Base-by-base conservation (phyloP, 2,329 filamentous ascomycete genomes). In the Zelopaecilomyces penicillatus region DNA sequence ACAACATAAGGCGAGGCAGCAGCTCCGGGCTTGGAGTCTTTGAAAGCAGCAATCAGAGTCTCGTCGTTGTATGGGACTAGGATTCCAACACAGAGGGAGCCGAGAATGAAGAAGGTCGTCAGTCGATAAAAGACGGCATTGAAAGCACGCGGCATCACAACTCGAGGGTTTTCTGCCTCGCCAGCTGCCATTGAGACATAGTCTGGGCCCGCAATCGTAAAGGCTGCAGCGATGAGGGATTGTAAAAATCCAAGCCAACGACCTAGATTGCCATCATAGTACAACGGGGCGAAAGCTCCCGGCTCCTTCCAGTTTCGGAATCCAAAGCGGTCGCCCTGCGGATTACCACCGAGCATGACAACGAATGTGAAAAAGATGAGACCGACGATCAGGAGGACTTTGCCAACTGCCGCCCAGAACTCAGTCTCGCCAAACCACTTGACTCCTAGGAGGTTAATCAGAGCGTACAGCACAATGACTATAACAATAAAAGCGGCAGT, bases 311-410 rank as follows among this genome's bases (percentile, higher is more conserved):
- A 84, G 60, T 75, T 80, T 0, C 62, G 74, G 59, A 91, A 91
- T 1, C 86, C 86, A 50, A 86, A 86, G 0, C 76, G 69, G 52
- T 90, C 83, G 33, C 76, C 70, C 1, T 80, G 60, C 0, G 88
- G 88, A 53, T 91, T 93, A 3, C 85, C 88, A 6, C 87, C 88
- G 1, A 93, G 67, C 82, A 93, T 91, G 51, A 81, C 79, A 51
- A 94, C 74, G 57, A 95, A 87, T 2, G 87, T 91, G 66, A 87
- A 90, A 50, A 80, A 55, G 52, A 90, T 75, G 41, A 91, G 71
- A 1, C 78, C 83, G 32, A 88, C 64, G 48, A 86, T 85, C 41
- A 89, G 71, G 2, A 89, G 54, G 3, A 88, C 75, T 60, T 89
- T 88, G 44, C 82, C 82, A 2, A 86, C 60, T 3, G 86, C 81